Evolutionary conservation across 2,329 filamentous ascomycete species (phyloP).

Genomic region (Sporothrix humicola): DNA sequence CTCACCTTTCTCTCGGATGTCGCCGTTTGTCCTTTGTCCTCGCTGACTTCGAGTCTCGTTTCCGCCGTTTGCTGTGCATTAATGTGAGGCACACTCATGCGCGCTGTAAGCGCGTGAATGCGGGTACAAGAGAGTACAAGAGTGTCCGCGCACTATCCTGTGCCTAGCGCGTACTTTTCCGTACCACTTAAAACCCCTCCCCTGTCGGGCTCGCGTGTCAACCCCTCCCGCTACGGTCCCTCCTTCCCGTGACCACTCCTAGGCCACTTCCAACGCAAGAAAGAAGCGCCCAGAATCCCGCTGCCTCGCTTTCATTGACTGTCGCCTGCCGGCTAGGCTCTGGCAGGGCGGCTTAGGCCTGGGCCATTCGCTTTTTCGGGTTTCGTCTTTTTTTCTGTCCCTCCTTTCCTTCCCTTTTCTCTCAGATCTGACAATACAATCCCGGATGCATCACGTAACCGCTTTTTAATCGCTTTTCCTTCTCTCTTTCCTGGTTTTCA

Average conservation of each 20-base stretch:
- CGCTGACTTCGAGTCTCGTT: slow-evolving; percentile 5
- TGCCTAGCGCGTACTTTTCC: neutral
- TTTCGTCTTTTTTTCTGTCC: slow-evolving; percentile 18
- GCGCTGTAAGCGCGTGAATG: neutral
- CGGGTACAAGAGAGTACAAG: neutral
- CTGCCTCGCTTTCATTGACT: neutral
- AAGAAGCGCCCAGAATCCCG: slow-evolving; percentile 25
- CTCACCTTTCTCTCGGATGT: neutral
- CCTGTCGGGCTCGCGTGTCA: slow-evolving; percentile 28
- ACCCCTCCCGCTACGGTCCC: slow-evolving; percentile 10
- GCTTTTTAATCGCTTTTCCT: neutral
- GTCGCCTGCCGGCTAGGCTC: slow-evolving; percentile 21
- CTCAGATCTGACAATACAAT: neutral
- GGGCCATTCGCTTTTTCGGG: too few relatives aligned
- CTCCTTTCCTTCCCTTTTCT: slow-evolving; percentile 1
- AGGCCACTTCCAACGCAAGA: neutral
- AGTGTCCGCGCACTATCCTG: neutral
- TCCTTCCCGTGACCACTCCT: slow-evolving; percentile 16
- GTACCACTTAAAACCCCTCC: slow-evolving; percentile 27
- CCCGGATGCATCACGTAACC: too few relatives aligned
- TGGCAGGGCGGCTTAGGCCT: too few relatives aligned
- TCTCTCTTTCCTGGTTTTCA: neutral
- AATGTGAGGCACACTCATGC: neutral
- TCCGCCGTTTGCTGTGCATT: neutral
- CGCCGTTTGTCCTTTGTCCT: neutral